phyloP scores from a whole-genome alignment of 768 basidiomycete species.

The Mycena polygramma region DNA sequence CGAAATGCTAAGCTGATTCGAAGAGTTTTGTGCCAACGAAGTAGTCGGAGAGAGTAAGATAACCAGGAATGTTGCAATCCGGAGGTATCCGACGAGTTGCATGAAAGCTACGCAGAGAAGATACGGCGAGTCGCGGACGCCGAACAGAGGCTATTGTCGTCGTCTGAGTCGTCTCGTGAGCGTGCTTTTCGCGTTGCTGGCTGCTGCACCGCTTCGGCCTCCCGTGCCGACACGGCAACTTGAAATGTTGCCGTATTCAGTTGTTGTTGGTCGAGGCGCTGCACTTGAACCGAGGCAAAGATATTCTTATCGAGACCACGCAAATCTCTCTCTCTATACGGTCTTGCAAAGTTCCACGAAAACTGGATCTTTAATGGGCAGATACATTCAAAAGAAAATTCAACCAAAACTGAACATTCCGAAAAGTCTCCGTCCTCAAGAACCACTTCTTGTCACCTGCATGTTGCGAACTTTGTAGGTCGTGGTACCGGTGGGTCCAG shows the following conservation, averaged over 20 bases:
- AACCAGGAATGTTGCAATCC: constrained; percentile 11
- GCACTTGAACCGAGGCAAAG: no score
- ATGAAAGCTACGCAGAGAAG: constrained; percentile 2
- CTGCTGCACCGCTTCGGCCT: background rate
- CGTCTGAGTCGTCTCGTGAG: background rate
- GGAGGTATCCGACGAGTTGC: constrained; percentile 10
- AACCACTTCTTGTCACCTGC: constrained; percentile 52
- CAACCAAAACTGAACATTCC: background rate
- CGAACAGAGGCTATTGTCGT: background rate
- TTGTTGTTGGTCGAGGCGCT: no score
- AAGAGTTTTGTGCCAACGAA: constrained; percentile 27
- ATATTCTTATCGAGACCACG: no score
- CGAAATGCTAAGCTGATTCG: constrained; percentile 24
- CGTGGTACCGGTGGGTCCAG: constrained; percentile 56
- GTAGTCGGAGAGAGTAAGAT: constrained; percentile 8
- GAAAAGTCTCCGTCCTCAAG: constrained; percentile 29
- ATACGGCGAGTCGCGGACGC: no score
- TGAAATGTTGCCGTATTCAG: background rate
- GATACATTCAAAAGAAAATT: no score
- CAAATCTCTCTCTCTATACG: no score
- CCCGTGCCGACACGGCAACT: background rate
- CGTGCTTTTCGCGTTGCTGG: constrained; percentile 13
- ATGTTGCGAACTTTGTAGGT: constrained; percentile 59
- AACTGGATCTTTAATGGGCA: no score
- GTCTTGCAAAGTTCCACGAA: no score